phyloP scores from a whole-genome alignment of 2,329 filamentous ascomycete genomes.

The Xylaria multiplex region DNA sequence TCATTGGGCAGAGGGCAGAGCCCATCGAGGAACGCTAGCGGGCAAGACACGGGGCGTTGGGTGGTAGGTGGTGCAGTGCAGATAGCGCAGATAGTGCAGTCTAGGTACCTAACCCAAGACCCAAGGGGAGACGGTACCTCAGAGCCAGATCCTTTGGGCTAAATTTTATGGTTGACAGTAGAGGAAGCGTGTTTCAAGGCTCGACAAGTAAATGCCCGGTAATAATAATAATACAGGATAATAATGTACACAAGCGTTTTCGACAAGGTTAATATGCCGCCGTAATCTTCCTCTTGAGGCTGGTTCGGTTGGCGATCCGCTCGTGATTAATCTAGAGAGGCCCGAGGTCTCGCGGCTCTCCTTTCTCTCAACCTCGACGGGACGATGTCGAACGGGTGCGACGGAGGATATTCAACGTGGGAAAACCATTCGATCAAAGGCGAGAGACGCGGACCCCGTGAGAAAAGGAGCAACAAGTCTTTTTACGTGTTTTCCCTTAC shows the following conservation, averaged over 20 bases:
- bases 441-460: neutral
- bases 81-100: neutral
- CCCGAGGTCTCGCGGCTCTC: neutral
- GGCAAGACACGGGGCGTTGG: neutral
- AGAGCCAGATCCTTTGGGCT: neutral
- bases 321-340: neutral
- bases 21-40: slow-evolving; percentile 4
- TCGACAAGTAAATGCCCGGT: slow-evolving; percentile 1
- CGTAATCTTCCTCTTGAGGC: neutral
- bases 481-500: slow-evolving; percentile 20
- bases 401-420: no score
- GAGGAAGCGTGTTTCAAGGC: slow-evolving; percentile 17
- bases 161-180: slow-evolving; percentile 8
- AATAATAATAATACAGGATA: neutral
- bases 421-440: neutral
- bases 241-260: neutral
- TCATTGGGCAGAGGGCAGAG: slow-evolving; percentile 22
- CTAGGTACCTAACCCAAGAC: slow-evolving; percentile 1
- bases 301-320: slow-evolving; percentile 2
- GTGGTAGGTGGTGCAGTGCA: neutral
- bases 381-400: neutral
- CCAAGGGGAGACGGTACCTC: neutral
- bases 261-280: slow-evolving; percentile 12
- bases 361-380: neutral
- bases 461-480: slow-evolving; percentile 14